phyloP scores from a whole-genome alignment of 2,329 filamentous ascomycete genomes.

The Monilinia polystroma region DNA sequence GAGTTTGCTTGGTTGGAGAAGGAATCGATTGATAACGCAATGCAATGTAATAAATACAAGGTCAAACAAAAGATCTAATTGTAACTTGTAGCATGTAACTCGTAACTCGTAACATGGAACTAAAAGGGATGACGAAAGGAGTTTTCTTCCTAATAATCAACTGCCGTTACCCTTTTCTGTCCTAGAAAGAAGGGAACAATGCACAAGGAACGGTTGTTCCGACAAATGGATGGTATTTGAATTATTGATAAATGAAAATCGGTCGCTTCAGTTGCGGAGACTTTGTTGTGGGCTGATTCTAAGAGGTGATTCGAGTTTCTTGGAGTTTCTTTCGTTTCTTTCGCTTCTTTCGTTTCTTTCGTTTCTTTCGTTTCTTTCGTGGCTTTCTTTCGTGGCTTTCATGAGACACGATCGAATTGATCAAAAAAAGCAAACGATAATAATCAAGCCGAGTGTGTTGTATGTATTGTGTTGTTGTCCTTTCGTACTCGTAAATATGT shows the following conservation, averaged over 20 bases:
- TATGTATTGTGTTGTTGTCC: neutral
- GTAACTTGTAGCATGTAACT: too few species aligned
- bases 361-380: neutral
- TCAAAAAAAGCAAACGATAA: neutral
- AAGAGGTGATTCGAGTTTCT: conserved; percentile 1
- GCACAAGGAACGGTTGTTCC: neutral
- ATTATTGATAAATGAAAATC: neutral
- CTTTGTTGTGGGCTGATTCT: too few species aligned
- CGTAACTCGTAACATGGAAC: too few species aligned
- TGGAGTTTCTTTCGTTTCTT: too few species aligned
- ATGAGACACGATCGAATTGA: neutral
- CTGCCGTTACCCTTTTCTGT: neutral
- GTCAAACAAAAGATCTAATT: too few species aligned
- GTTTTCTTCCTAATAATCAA: too few species aligned
- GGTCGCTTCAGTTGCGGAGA: neutral
- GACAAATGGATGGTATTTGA: neutral
- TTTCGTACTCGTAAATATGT: neutral
- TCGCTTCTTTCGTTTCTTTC: neutral
- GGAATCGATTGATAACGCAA: neutral
- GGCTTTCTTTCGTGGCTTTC: neutral
- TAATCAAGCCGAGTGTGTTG: too few species aligned
- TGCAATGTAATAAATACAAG: too few species aligned
- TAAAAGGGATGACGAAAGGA: too few species aligned
- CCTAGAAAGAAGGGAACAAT: neutral
- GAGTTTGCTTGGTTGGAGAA: neutral